Evolutionary conservation across 176 grass and related monocot species (phyloP).

Genomic region (Bonia amplexicaulis): DNA sequence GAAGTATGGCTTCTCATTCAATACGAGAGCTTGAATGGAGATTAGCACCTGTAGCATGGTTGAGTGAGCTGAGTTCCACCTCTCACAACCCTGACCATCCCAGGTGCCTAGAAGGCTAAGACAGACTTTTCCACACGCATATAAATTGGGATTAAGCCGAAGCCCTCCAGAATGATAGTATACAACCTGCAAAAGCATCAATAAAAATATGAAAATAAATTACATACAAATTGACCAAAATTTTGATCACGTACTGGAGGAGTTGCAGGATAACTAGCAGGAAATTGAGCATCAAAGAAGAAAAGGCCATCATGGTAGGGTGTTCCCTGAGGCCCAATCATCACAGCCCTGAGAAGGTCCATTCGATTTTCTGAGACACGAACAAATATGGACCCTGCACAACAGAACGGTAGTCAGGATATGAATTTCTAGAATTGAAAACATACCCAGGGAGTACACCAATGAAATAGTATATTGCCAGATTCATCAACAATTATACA

Average conservation of each 20-base stretch:
- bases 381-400: slow-evolving; percentile 66
- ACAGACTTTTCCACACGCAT: slow-evolving; percentile 82
- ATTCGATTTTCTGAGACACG: slow-evolving; percentile 80
- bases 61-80: slow-evolving; percentile 65
- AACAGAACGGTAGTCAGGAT: neutral
- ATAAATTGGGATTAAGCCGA: slow-evolving; percentile 86
- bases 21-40: slow-evolving; percentile 86
- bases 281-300: slow-evolving; percentile 86
- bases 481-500: neutral
- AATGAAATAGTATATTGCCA: neutral
- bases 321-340: slow-evolving; percentile 77
- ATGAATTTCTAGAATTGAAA: neutral
- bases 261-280: slow-evolving; percentile 52
- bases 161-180: slow-evolving; percentile 76
- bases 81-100: slow-evolving; percentile 72
- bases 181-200: slow-evolving; percentile 46
- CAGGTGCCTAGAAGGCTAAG: slow-evolving; percentile 88
- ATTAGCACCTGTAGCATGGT: slow-evolving; percentile 91
- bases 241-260: slow-evolving; percentile 59
- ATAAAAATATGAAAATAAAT: slow-evolving; percentile 9
- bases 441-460: neutral
- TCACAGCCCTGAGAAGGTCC: slow-evolving; percentile 87
- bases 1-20: slow-evolving; percentile 91
- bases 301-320: slow-evolving; percentile 96
- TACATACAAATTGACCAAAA: neutral